Evolutionary conservation across 352 stramenopile species (phyloP).

Genomic region (Plasmopara halstedii): DNA sequence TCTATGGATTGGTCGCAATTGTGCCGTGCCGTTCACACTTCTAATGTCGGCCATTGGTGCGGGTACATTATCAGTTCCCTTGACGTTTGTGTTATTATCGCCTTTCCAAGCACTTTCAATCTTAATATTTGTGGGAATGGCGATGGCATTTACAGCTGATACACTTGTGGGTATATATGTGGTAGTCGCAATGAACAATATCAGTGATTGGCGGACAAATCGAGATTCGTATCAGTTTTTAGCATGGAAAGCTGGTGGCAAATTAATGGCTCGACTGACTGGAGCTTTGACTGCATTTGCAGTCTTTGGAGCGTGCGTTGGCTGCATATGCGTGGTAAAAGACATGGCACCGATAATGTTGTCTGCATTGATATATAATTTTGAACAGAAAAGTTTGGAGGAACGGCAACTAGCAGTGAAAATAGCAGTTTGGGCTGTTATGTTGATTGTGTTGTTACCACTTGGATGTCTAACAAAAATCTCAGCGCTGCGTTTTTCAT

Average conservation of each 20-base stretch:
- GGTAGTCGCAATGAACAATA: slow-evolving; percentile 23
- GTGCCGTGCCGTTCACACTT: slow-evolving; percentile 35
- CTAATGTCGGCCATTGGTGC: slow-evolving; percentile 55
- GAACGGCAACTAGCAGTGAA: slow-evolving; percentile 32
- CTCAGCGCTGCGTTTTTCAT: slow-evolving; percentile 64
- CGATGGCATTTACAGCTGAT: slow-evolving; percentile 70
- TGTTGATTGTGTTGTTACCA: slow-evolving; percentile 52
- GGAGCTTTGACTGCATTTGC: slow-evolving; percentile 59
- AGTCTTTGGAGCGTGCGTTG: slow-evolving; percentile 71
- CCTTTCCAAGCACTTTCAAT: slow-evolving; percentile 32
- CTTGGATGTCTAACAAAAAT: slow-evolving; percentile 66
- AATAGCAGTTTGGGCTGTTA: slow-evolving; percentile 44
- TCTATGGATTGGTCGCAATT: slow-evolving; percentile 20
- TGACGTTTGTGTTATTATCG: slow-evolving; percentile 54
- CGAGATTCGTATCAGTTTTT: slow-evolving; percentile 60
- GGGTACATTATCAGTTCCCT: slow-evolving; percentile 50
- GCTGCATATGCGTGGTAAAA: slow-evolving; percentile 57
- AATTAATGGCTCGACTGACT: slow-evolving; percentile 39
- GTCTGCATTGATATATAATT: slow-evolving; percentile 11
- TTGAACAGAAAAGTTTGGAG: slow-evolving; percentile 16
- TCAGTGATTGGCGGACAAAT: slow-evolving; percentile 25
- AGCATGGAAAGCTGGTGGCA: slow-evolving; percentile 44
- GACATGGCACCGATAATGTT: slow-evolving; percentile 67
- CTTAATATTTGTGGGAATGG: slow-evolving; percentile 40
- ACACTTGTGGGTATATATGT: slow-evolving; percentile 57